phyloP scores from a whole-genome alignment of 148 eudicot species.

The Talinum fruticosum region DNA sequence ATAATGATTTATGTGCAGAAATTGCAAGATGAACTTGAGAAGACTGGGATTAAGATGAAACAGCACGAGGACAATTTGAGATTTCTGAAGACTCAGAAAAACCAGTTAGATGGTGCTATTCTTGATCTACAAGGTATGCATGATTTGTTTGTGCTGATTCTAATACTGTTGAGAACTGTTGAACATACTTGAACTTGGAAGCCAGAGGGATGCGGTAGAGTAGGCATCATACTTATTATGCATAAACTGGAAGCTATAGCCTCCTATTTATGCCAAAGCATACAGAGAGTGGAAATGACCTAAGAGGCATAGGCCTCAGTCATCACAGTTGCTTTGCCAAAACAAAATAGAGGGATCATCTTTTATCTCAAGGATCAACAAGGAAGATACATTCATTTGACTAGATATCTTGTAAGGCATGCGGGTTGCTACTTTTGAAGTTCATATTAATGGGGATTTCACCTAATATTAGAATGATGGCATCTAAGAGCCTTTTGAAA shows the following conservation, averaged over 20 bases:
- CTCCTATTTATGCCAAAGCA: too few relatives aligned
- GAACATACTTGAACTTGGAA: not conserved
- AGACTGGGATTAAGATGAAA: constrained; percentile 53
- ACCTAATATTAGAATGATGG: too few relatives aligned
- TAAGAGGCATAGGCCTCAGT: too few relatives aligned
- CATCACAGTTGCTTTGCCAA: too few relatives aligned
- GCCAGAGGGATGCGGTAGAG: not conserved
- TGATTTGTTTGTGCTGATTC: not conserved
- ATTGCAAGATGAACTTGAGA: constrained; percentile 61
- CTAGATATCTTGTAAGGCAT: too few relatives aligned
- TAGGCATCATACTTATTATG: too few relatives aligned
- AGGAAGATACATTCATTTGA: too few relatives aligned
- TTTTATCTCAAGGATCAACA: too few relatives aligned
- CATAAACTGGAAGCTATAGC: too few relatives aligned
- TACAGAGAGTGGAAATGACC: too few relatives aligned
- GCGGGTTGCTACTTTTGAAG: not conserved
- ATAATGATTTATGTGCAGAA: constrained; percentile 50
- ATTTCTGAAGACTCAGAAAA: constrained; percentile 41
- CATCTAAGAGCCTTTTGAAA: not conserved
- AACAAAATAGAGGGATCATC: too few relatives aligned
- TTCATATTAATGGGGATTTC: not conserved
- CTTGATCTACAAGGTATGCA: constrained; percentile 72
- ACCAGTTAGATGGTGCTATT: constrained; percentile 62
- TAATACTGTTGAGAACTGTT: not conserved
- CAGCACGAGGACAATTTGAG: constrained; percentile 69